phyloP scores from a whole-genome alignment of 352 stramenopile genomes.

The Phytophthora ramorum region DNA sequence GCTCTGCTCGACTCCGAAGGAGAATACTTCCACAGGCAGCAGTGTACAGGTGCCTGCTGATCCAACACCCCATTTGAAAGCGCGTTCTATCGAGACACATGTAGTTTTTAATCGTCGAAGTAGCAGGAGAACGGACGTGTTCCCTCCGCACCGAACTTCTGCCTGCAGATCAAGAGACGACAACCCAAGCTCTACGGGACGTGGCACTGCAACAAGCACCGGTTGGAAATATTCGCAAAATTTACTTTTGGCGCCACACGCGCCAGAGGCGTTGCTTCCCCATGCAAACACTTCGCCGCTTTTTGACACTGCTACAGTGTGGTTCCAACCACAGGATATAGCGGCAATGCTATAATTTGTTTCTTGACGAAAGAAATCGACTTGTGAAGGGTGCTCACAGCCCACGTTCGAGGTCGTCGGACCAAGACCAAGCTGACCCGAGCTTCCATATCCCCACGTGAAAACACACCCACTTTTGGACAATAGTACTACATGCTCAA shows the following conservation, averaged over 20 bases:
- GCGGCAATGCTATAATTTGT: slow-evolving; percentile 16
- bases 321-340: slow-evolving; percentile 45
- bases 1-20: not conserved
- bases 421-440: slow-evolving; percentile 47
- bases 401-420: slow-evolving; percentile 20
- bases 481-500: slow-evolving; percentile 44
- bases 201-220: slow-evolving; percentile 39
- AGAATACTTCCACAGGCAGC: slow-evolving; percentile 22
- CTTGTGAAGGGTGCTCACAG: slow-evolving; percentile 13
- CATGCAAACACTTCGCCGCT: slow-evolving; percentile 40
- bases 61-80: slow-evolving; percentile 37
- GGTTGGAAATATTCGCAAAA: slow-evolving; percentile 55
- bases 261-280: slow-evolving; percentile 48
- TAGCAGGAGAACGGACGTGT: slow-evolving; percentile 28
- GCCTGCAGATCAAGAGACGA: not conserved
- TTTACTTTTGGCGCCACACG: slow-evolving; percentile 49
- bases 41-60: slow-evolving; percentile 7
- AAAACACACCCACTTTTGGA: slow-evolving; percentile 37
- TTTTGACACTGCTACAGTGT: slow-evolving; percentile 37
- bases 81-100: slow-evolving; percentile 3
- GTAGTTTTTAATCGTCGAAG: not conserved
- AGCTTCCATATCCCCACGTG: slow-evolving; percentile 42
- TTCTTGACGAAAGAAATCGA: slow-evolving; percentile 38
- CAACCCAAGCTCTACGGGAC: not conserved
- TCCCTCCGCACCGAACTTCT: slow-evolving; percentile 29